Conservation (phyloP, 1,284 basidiomycete species). For the Mrakiaceae sp. region DNA sequence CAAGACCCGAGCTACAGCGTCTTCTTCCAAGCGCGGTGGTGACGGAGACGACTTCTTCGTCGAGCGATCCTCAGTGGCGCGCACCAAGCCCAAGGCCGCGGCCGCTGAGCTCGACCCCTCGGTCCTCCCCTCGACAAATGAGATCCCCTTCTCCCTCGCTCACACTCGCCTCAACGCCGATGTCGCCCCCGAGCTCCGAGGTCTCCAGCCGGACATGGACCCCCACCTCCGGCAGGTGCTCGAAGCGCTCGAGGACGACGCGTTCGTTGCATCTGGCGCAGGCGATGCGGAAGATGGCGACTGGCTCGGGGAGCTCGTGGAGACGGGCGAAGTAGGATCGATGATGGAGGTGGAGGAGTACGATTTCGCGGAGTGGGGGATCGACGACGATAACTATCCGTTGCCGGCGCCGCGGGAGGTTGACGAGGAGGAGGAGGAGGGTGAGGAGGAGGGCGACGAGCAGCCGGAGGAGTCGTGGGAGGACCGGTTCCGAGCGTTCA, state of each 20-base stretch:
- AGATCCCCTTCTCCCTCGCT: slow-evolving; percentile 52
- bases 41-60: not conserved
- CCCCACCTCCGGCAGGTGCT: slow-evolving; percentile 85
- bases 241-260: slow-evolving; percentile 93
- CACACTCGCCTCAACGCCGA: slow-evolving; percentile 44
- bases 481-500: slow-evolving; percentile 64
- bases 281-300: slow-evolving; percentile 40
- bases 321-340: slow-evolving; percentile 34
- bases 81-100: not conserved
- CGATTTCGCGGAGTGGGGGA: slow-evolving; percentile 57
- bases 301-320: slow-evolving; percentile 50
- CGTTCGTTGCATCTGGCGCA: slow-evolving; percentile 48
- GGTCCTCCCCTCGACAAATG: slow-evolving; percentile 58
- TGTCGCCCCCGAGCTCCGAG: slow-evolving; percentile 69
- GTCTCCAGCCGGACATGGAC: slow-evolving; percentile 94
- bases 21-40: slow-evolving; percentile 27
- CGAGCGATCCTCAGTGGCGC: slow-evolving; percentile 20
- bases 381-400: slow-evolving; percentile 21
- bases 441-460: slow-evolving; percentile 49
- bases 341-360: slow-evolving; percentile 39
- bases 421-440: slow-evolving; percentile 36
- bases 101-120: slow-evolving; percentile 42
- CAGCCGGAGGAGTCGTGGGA: slow-evolving; percentile 47
- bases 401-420: slow-evolving; percentile 28
- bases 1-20: too few relatives aligned